Percentiles rank a stretch among this genome's conserved stretches.
These are phyloP conservation scores for Zymoseptoria pseudotritici DNA, from an alignment of 2,329 filamentous ascomycete species.

Conservation along the genomic window DNA sequence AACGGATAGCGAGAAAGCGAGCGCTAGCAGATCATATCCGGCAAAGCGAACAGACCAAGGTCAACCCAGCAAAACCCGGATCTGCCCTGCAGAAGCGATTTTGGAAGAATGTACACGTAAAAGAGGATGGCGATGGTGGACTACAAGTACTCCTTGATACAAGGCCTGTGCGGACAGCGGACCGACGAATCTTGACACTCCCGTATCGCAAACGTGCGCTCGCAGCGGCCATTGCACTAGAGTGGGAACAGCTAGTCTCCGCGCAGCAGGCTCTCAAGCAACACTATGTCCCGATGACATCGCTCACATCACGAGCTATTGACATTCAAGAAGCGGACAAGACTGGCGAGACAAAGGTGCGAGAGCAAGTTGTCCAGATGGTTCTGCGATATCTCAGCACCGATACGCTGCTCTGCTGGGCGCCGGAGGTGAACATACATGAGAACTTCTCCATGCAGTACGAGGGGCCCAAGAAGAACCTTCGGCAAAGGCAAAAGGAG, in stretches of 20 bases:
- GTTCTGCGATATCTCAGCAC: constrained; percentile 84
- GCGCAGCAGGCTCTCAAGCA: constrained; percentile 76
- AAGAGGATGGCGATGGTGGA: constrained; percentile 54
- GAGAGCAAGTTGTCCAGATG: constrained; percentile 57
- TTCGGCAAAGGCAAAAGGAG: constrained; percentile 66
- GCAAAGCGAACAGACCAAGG: constrained; percentile 37
- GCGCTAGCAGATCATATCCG: constrained; percentile 45
- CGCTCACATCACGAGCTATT: constrained; percentile 71
- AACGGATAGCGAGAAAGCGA: constrained; percentile 41
- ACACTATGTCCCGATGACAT: constrained; percentile 85
- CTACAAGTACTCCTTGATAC: constrained; percentile 67
- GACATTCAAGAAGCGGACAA: constrained; percentile 69
- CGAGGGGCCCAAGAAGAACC: constrained; percentile 39
- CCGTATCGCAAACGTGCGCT: constrained; percentile 72
- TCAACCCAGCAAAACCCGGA: constrained; percentile 38
- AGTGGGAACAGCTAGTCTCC: constrained; percentile 83
- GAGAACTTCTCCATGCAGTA: constrained; percentile 36
- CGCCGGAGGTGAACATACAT: constrained; percentile 48
- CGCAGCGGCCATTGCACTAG: constrained; percentile 75
- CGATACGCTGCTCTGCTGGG: constrained; percentile 90
- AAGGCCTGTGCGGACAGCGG: constrained; percentile 69
- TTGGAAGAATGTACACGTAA: constrained; percentile 76
- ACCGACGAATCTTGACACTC: constrained; percentile 63
- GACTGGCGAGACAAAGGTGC: constrained; percentile 44
- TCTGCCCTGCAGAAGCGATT: constrained; percentile 63